Conservation (phyloP, 1,139 yeast genomes). For the Yamadazyma aaseri region DNA sequence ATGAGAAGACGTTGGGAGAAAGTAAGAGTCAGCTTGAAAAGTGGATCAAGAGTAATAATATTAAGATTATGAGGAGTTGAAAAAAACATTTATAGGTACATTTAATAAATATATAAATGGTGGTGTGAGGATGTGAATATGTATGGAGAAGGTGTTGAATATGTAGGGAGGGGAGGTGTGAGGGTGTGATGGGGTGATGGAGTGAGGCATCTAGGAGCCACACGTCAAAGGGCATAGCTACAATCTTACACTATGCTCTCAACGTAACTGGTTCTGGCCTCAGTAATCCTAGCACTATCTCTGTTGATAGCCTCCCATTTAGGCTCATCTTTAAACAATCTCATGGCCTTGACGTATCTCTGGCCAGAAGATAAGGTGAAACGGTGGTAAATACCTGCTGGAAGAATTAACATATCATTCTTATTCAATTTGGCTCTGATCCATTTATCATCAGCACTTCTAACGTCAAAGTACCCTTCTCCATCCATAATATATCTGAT, state of each 20-base stretch:
- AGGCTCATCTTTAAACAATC: slow-evolving; percentile 92
- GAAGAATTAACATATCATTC: slow-evolving; percentile 72
- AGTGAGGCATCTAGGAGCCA: too few relatives aligned
- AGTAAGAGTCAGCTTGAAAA: slow-evolving; percentile 57
- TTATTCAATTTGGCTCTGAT: slow-evolving; percentile 64
- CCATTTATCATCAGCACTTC: slow-evolving; percentile 73
- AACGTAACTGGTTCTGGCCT: slow-evolving; percentile 33
- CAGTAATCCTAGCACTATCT: slow-evolving; percentile 27
- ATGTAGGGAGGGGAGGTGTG: too few relatives aligned
- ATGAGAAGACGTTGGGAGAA: slow-evolving; percentile 46
- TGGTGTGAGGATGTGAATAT: too few relatives aligned
- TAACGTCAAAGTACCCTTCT: slow-evolving; percentile 87
- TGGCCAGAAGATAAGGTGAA: slow-evolving; percentile 66
- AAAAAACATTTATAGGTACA: too few relatives aligned
- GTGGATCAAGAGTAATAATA: slow-evolving; percentile 68
- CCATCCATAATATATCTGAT: slow-evolving; percentile 89
- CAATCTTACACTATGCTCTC: slow-evolving; percentile 25
- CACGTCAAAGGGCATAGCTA: too few relatives aligned
- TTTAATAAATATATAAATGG: slow-evolving; percentile 1
- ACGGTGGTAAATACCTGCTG: slow-evolving; percentile 92
- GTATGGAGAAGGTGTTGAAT: too few relatives aligned
- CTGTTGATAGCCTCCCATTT: slow-evolving; percentile 92
- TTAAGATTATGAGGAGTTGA: slow-evolving; percentile 52
- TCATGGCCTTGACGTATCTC: slow-evolving; percentile 69
- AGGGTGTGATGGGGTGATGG: too few relatives aligned